Evolutionary conservation across 495 filamentous ascomycete species (phyloP).

Genomic region (Aspergillus taichungensis): DNA sequence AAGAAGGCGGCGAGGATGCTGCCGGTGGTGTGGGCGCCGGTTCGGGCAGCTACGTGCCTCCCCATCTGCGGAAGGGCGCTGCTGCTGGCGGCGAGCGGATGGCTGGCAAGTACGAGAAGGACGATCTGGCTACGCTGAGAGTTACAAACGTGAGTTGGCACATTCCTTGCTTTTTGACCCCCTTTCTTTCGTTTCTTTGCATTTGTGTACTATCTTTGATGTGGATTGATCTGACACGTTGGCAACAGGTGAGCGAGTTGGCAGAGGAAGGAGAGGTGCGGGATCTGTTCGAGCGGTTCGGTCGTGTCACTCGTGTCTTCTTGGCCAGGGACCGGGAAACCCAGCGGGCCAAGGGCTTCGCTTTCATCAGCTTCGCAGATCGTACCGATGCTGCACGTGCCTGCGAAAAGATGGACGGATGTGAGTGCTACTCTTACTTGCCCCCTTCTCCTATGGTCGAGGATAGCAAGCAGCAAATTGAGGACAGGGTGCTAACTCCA

Average conservation of each 20-base stretch:
- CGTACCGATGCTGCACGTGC: constrained; percentile 80
- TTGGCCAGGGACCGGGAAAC: constrained; percentile 95
- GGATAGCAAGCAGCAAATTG: not conserved
- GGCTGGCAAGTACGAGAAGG: constrained; percentile 91
- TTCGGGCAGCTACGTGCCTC: constrained; percentile 79
- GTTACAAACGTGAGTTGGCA: constrained; percentile 81
- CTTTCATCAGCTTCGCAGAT: constrained; percentile 93
- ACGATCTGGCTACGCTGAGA: constrained; percentile 89
- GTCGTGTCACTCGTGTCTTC: constrained; percentile 93
- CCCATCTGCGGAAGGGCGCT: constrained; percentile 73
- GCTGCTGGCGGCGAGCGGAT: constrained; percentile 69
- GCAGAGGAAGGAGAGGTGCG: constrained; percentile 91
- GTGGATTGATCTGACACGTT: constrained; percentile 4
- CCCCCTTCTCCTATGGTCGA: not conserved
- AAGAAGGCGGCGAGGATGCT: constrained; percentile 39
- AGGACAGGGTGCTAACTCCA: no score
- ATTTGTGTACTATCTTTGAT: constrained; percentile 1
- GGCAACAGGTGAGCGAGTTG: constrained; percentile 77
- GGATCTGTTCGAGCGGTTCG: constrained; percentile 96
- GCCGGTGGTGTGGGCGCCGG: constrained; percentile 57
- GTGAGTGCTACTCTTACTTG: constrained; percentile 36
- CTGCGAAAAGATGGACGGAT: constrained; percentile 97
- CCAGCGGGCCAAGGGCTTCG: constrained; percentile 90
- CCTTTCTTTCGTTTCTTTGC: not conserved
- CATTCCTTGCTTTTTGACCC: not conserved